phyloP scores from a whole-genome alignment of 1,284 basidiomycete species.

The Rhodotorula sp. region DNA sequence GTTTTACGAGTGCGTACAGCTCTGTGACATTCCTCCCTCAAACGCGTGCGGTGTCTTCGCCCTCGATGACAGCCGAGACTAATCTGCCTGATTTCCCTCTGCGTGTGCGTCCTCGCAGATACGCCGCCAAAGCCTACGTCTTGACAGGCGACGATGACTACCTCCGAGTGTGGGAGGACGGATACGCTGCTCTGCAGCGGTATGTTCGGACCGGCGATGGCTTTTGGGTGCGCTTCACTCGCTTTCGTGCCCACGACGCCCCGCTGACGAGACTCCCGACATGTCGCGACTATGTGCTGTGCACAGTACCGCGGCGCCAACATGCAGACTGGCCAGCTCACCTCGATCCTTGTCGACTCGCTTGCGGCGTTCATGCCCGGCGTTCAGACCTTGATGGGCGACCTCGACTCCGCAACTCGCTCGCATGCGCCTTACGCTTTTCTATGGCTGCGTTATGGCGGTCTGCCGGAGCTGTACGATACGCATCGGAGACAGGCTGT shows the following conservation, averaged over 20 bases:
- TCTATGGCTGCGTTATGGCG: constrained; percentile 77
- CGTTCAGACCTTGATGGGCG: constrained; percentile 81
- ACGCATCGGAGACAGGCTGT: constrained; percentile 64
- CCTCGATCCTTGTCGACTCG: constrained; percentile 72
- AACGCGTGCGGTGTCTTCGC: no score
- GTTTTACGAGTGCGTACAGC: constrained; percentile 83
- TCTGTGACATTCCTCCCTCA: not conserved
- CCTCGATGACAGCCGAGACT: not conserved
- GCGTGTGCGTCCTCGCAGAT: constrained; percentile 51
- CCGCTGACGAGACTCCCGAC: not conserved
- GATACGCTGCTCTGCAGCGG: constrained; percentile 82
- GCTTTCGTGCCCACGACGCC: constrained; percentile 14
- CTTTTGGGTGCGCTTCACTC: constrained; percentile 65
- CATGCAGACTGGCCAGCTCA: constrained; percentile 68
- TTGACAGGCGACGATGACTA: constrained; percentile 72
- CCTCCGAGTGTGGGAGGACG: constrained; percentile 81
- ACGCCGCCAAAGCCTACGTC: constrained; percentile 54
- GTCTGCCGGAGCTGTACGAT: constrained; percentile 85
- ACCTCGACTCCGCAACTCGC: constrained; percentile 64
- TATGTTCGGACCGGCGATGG: constrained; percentile 77
- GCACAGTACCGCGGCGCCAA: constrained; percentile 73
- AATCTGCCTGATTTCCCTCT: not conserved
- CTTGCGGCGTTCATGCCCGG: constrained; percentile 85
- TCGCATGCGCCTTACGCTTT: constrained; percentile 53
- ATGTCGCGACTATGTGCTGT: no score